Percentiles rank a stretch among this genome's conserved stretches.
Evolutionary conservation across 1,284 basidiomycete species (phyloP).

Genomic region (Melampsora larici-populina): DNA sequence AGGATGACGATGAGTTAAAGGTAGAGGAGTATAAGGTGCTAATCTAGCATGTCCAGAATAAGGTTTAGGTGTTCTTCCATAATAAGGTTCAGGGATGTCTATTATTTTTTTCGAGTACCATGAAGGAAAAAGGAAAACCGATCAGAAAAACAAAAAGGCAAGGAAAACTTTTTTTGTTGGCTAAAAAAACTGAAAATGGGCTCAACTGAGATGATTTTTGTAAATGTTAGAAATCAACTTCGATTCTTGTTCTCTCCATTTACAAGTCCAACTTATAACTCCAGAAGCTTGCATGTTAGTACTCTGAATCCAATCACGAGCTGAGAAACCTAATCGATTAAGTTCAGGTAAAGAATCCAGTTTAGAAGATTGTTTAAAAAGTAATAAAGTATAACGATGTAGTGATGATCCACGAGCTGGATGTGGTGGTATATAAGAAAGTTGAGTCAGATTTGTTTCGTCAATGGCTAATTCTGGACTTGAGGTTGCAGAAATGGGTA

Average conservation of each 20-base stretch:
- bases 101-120: background rate
- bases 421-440: slow-evolving; percentile 77
- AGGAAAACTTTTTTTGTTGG: background rate
- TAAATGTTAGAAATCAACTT: slow-evolving; percentile 19
- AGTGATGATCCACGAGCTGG: slow-evolving; percentile 78
- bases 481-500: slow-evolving; percentile 67
- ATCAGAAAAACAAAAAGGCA: too few relatives aligned
- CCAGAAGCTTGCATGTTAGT: slow-evolving; percentile 4
- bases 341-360: background rate
- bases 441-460: slow-evolving; percentile 46
- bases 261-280: slow-evolving; percentile 24
- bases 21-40: slow-evolving; percentile 16
- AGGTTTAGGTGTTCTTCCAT: slow-evolving; percentile 29
- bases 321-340: slow-evolving; percentile 15
- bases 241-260: slow-evolving; percentile 22
- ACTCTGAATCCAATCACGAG: background rate
- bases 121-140: background rate
- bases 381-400: slow-evolving; percentile 74
- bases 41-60: slow-evolving; percentile 11
- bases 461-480: background rate
- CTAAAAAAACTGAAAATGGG: background rate
- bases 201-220: background rate
- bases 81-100: slow-evolving; percentile 27
- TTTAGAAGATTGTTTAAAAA: slow-evolving; percentile 64
- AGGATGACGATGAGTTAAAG: slow-evolving; percentile 39